Conservation (phyloP, 2,329 filamentous ascomycete genomes). For the Penicillium sp. region DNA sequence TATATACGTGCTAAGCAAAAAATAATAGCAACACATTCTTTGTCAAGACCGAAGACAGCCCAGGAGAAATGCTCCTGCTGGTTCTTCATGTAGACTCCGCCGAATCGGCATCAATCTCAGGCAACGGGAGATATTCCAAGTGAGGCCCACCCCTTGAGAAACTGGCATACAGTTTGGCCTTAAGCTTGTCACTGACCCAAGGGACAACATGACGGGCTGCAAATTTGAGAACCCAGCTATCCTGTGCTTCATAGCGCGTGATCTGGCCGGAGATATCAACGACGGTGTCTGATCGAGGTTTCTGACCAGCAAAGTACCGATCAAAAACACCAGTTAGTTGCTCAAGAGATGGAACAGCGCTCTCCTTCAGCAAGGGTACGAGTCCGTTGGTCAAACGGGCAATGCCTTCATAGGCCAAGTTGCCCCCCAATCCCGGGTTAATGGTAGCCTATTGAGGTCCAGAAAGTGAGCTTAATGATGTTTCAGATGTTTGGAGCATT, state of each 20-base stretch:
- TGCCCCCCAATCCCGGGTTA: conserved; percentile 37
- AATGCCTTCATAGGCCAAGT: conserved; percentile 37
- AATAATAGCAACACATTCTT: too few species aligned
- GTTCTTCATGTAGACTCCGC: neutral
- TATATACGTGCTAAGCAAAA: too few species aligned
- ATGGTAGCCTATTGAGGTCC: conserved; percentile 15
- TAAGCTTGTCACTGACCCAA: conserved; percentile 11
- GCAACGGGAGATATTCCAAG: conserved; percentile 9
- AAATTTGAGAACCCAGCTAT: conserved; percentile 21
- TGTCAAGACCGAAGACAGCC: too few species aligned
- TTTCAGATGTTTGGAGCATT: conserved; percentile 1
- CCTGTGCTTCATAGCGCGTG: conserved; percentile 25
- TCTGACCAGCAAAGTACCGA: conserved; percentile 20
- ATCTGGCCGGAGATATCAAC: conserved; percentile 20
- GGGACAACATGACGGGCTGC: conserved; percentile 12
- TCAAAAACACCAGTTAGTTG: conserved; percentile 17
- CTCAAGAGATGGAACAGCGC: conserved; percentile 12
- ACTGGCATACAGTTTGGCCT: conserved; percentile 9
- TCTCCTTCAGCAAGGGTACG: conserved; percentile 14
- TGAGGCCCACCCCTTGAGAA: conserved; percentile 9
- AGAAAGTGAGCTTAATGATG: neutral
- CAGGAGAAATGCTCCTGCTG: neutral
- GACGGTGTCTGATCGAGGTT: conserved; percentile 16
- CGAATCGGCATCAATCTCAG: neutral
- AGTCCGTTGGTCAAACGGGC: conserved; percentile 36